A percentile compares a stretch with the other conserved stretches of the same genome.
These are phyloP conservation scores for Garcia nutans DNA, from an alignment of 345 rosid genomes.

Conservation along the genomic window DNA sequence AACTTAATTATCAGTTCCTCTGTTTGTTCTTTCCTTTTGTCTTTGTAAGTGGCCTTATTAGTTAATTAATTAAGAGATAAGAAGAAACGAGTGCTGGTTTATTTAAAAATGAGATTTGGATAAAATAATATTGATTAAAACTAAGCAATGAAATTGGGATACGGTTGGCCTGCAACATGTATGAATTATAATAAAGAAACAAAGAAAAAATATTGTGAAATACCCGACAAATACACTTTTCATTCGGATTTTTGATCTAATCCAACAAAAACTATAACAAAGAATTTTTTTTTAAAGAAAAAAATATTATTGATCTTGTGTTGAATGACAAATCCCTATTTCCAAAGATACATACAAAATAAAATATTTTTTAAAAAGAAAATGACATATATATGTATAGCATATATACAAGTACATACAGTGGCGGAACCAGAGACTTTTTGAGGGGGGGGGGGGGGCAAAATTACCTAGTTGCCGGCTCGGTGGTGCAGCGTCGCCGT, in stretches of 20 bases:
- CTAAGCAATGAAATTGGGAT: neutral
- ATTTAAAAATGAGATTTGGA: too few relatives aligned
- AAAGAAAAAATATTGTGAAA: constrained; percentile 2
- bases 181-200: neutral
- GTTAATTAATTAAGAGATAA: too few relatives aligned
- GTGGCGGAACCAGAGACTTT: too few relatives aligned
- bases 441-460: too few relatives aligned
- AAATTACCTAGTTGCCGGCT: too few relatives aligned
- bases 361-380: neutral
- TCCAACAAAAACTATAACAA: neutral
- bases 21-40: too few relatives aligned
- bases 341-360: constrained; percentile 12
- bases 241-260: neutral
- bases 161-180: constrained; percentile 8
- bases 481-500: too few relatives aligned
- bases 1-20: neutral
- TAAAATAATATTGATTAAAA: neutral
- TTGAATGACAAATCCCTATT: constrained; percentile 30
- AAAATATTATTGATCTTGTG: constrained; percentile 17
- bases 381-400: neutral
- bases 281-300: constrained; percentile 17
- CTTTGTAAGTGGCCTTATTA: too few relatives aligned
- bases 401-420: too few relatives aligned
- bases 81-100: too few relatives aligned
- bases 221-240: constrained; percentile 17